Evolutionary conservation across 208 protist species (phyloP).

Genomic region (Trypanosoma melophagium): DNA sequence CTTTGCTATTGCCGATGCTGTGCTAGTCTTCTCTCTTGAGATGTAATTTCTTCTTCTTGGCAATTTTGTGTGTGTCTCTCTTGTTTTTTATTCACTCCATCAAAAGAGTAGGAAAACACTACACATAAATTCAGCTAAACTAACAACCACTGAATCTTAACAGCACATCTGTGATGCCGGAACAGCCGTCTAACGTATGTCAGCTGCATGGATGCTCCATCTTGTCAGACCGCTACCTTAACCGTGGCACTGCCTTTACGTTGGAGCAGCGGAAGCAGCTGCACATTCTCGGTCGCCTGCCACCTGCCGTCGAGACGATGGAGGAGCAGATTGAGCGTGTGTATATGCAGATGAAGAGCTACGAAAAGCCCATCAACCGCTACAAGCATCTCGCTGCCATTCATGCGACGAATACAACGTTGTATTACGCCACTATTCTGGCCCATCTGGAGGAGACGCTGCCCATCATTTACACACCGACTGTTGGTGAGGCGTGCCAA

Average conservation of each 20-base stretch:
- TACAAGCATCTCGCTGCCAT: constrained; percentile 73
- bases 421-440: constrained; percentile 81
- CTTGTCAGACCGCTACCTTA: constrained; percentile 75
- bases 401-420: constrained; percentile 71
- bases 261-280: constrained; percentile 71
- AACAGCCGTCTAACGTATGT: constrained; percentile 4
- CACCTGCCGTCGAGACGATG: constrained; percentile 73
- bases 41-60: too few relatives aligned
- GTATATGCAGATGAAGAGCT: constrained; percentile 63
- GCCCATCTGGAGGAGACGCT: constrained; percentile 70
- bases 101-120: too few relatives aligned
- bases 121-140: too few relatives aligned
- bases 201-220: constrained; percentile 38
- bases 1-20: too few relatives aligned
- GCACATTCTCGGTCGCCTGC: constrained; percentile 59
- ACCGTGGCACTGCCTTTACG: constrained; percentile 82
- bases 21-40: too few relatives aligned
- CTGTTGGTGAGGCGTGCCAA: constrained; percentile 92
- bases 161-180: too few relatives aligned
- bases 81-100: too few relatives aligned
- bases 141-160: too few relatives aligned
- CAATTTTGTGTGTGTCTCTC: too few relatives aligned
- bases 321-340: constrained; percentile 76
- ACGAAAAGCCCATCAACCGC: constrained; percentile 84
- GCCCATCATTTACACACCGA: constrained; percentile 90